Base-by-base conservation (phyloP, 352 stramenopile genomes). In the Elongisporangium anandrum region DNA sequence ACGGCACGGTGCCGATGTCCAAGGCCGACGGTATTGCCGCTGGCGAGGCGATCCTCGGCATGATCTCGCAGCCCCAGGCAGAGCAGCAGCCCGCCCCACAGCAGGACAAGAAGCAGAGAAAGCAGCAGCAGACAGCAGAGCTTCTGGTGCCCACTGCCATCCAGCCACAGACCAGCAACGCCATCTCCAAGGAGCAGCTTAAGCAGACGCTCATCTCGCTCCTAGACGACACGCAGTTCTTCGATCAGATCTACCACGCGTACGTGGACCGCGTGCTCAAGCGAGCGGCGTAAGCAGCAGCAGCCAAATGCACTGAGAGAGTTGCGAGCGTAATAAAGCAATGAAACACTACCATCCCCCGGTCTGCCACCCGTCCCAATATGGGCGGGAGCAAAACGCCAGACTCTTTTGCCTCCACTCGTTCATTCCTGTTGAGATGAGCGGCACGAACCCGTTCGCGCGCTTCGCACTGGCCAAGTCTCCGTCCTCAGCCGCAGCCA, bases 201-300 rank as follows among this genome's bases (percentile, higher is more conserved):
- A 95, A 95, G 72, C 80, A 93, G 68, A 87, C 85, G 57, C 71
- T 95, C 45, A 85, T 95, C 57, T 62, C 72, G 48, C 68, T 92
- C 60, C 63, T 95, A 57, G 83, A 95, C 58, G 85, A 95, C 65
- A 63, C 79, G 54, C 72, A 85, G 68, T 95, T 95, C 71, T 90
- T 95, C 59, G 81, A 95, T 61, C 83, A 93, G 73, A 90, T 95
- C 61, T 93, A 95, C 72, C 80, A 91, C 64, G 83, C 83, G 59
- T 95, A 92, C 66, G 75, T 90, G 56, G 72, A 72, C 59, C 82
- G 85, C 60, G 70, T 89, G 57, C 81, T 72, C 57, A 70, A 72
- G 56, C 74, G 64, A 65, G 61, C 60, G 29, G 29, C 29, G 4
- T 41, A 41, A 41, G 29, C 29, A 41, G 29, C 29, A 41, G 29